A percentile compares a stretch with the other conserved stretches of the same genome.
Evolutionary conservation across 2,329 filamentous ascomycete species (phyloP).

Genomic region (Nemania sp.): DNA sequence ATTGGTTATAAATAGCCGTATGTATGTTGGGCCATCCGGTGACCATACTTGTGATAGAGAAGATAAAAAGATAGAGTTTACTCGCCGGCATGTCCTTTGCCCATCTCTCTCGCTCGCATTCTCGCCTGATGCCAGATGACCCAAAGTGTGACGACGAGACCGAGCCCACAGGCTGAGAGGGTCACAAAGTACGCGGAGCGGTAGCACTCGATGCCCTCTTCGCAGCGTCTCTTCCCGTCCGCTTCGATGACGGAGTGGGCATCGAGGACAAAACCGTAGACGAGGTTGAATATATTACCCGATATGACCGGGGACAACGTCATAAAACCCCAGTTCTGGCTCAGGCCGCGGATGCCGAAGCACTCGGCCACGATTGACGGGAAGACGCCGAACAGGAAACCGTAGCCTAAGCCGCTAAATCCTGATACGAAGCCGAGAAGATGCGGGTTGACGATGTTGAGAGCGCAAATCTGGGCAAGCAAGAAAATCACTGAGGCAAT

Average conservation of each 20-base stretch:
- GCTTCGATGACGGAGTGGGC: conserved; percentile 71
- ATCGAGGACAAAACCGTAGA: conserved; percentile 87
- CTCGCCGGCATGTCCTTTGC: conserved; percentile 33
- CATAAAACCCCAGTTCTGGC: conserved; percentile 96
- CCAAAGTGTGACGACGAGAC: conserved; percentile 71
- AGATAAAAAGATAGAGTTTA: conserved; percentile 12
- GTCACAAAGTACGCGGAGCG: conserved; percentile 80
- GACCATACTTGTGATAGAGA: neutral
- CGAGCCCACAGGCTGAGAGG: conserved; percentile 70
- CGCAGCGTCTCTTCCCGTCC: conserved; percentile 74
- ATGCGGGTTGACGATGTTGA: conserved; percentile 76
- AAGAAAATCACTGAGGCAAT: conserved; percentile 78
- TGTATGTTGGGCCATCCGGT: neutral
- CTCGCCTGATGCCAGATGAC: conserved; percentile 65
- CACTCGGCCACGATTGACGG: conserved; percentile 87
- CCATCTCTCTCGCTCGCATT: conserved; percentile 42
- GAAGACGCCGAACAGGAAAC: conserved; percentile 91
- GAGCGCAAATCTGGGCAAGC: conserved; percentile 75
- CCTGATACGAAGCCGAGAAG: conserved; percentile 77
- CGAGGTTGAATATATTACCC: conserved; percentile 89
- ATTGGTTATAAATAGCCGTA: neutral
- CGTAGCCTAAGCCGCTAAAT: conserved; percentile 86
- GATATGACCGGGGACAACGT: conserved; percentile 85
- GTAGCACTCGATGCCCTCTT: conserved; percentile 81
- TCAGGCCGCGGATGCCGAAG: conserved; percentile 87